These are phyloP conservation scores for Byssoonygena ceratinophila DNA, from an alignment of 2,329 filamentous ascomycete species.

Conservation along the genomic window DNA sequence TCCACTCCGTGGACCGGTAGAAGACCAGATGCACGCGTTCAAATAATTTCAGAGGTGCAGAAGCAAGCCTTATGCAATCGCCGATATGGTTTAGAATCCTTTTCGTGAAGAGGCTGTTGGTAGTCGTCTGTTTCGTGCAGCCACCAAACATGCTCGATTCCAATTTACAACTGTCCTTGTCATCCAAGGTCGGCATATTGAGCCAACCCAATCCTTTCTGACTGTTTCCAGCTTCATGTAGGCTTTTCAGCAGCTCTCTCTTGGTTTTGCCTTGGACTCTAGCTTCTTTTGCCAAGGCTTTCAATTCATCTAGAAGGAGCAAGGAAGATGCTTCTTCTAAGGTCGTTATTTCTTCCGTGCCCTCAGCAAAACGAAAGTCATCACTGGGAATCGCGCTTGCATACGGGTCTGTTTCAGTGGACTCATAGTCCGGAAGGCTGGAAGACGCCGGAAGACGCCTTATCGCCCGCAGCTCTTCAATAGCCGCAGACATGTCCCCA, in stretches of 20 bases:
- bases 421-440: constrained; percentile 26
- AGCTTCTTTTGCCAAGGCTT: constrained; percentile 68
- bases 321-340: constrained; percentile 76
- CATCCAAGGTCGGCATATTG: constrained; percentile 17
- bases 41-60: constrained; percentile 65
- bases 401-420: constrained; percentile 42
- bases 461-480: constrained; percentile 51
- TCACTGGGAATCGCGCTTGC: constrained; percentile 42
- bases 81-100: constrained; percentile 72
- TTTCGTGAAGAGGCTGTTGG: constrained; percentile 61
- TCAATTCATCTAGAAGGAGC: constrained; percentile 79
- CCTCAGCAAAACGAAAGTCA: constrained; percentile 68
- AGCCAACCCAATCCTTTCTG: constrained; percentile 66
- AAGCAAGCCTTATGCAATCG: constrained; percentile 70
- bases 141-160: neutral
- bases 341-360: constrained; percentile 62
- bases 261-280: constrained; percentile 86
- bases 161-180: too few species aligned
- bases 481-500: constrained; percentile 57
- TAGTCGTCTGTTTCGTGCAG: constrained; percentile 41
- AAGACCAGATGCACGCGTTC: constrained; percentile 93
- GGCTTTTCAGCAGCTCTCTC: constrained; percentile 60
- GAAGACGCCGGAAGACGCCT: constrained; percentile 46
- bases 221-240: constrained; percentile 61
- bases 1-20: constrained; percentile 93